These are phyloP conservation scores for Metrosideros polymorpha DNA, from an alignment of 441 rosid species.

Conservation along the genomic window DNA sequence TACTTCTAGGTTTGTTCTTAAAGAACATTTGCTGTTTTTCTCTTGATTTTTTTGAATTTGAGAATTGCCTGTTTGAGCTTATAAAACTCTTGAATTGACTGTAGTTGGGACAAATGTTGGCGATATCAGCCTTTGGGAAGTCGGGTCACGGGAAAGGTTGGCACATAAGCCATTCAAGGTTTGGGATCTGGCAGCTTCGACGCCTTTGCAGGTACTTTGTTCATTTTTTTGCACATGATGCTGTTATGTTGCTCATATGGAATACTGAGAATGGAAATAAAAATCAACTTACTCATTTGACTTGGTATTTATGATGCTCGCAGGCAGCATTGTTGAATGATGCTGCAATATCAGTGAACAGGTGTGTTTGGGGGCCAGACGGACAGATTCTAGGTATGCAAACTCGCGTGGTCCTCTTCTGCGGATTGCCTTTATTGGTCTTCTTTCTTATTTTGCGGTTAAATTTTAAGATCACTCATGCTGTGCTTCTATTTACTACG, in stretches of 20 bases:
- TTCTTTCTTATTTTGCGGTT: not conserved
- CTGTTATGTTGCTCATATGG: not conserved
- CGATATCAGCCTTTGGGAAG: constrained; percentile 56
- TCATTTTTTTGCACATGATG: not conserved
- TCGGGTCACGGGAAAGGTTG: constrained; percentile 42
- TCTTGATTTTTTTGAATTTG: not conserved
- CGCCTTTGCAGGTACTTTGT: constrained; percentile 30
- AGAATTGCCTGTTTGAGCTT: not conserved
- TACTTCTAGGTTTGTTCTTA: constrained; percentile 37
- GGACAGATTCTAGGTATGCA: not conserved
- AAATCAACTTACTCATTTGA: not conserved
- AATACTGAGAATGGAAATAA: not conserved
- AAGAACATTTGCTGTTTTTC: not conserved
- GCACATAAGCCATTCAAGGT: constrained; percentile 44
- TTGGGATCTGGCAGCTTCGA: constrained; percentile 34
- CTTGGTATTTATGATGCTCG: not conserved
- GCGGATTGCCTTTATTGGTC: not conserved
- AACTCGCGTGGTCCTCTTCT: not conserved
- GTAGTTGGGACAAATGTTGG: constrained; percentile 49
- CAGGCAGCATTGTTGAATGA: not conserved
- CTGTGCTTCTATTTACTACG: not conserved
- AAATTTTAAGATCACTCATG: not conserved
- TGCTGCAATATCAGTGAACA: not conserved
- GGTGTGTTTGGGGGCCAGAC: not conserved
- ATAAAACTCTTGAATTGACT: not conserved